Percentiles rank a stretch among this genome's conserved stretches.
Evolutionary conservation across 768 basidiomycete genomes (phyloP).

Genomic region (Mrakia hoshinonis): DNA sequence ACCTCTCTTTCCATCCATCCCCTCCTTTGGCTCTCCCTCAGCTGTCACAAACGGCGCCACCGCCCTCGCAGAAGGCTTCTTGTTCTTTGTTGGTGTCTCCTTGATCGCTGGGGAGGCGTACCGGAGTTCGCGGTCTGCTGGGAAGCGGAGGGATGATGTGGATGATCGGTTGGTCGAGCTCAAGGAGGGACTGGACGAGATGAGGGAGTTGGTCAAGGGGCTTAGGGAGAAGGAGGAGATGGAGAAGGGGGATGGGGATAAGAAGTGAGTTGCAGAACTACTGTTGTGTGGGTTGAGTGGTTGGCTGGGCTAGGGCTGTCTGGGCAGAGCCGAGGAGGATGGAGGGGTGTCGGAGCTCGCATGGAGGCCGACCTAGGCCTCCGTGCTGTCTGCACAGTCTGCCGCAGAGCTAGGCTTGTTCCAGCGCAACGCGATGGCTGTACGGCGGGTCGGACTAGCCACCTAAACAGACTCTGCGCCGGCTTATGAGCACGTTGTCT

Average conservation of each 20-base stretch:
- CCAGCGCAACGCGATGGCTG: too few species aligned
- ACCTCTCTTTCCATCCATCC: not conserved
- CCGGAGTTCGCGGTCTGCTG: conserved; percentile 60
- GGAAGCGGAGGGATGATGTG: conserved; percentile 62
- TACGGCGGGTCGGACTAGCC: too few species aligned
- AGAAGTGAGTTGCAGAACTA: conserved; percentile 27
- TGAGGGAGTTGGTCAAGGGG: conserved; percentile 44
- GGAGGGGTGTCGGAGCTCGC: too few species aligned
- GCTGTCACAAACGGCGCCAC: conserved; percentile 83
- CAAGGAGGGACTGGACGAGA: conserved; percentile 4
- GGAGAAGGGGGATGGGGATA: conserved; percentile 40
- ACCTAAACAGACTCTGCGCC: too few species aligned
- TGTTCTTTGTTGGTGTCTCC: conserved; percentile 64
- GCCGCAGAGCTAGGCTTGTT: too few species aligned
- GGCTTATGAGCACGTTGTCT: too few species aligned
- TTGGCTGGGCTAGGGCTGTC: too few species aligned
- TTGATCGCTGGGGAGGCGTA: conserved; percentile 70
- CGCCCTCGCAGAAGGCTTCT: conserved; percentile 71
- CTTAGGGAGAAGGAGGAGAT: conserved; percentile 41
- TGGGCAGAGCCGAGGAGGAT: not conserved
- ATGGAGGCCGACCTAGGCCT: too few species aligned
- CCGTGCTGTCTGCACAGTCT: too few species aligned
- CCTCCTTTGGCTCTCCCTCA: conserved; percentile 40
- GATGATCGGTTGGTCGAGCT: conserved; percentile 49
- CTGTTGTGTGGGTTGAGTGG: not conserved